Percentiles rank a stretch among this genome's conserved stretches.
Evolutionary conservation across 768 basidiomycete species (phyloP).

Genomic region (Podaxis mareebaensis): DNA sequence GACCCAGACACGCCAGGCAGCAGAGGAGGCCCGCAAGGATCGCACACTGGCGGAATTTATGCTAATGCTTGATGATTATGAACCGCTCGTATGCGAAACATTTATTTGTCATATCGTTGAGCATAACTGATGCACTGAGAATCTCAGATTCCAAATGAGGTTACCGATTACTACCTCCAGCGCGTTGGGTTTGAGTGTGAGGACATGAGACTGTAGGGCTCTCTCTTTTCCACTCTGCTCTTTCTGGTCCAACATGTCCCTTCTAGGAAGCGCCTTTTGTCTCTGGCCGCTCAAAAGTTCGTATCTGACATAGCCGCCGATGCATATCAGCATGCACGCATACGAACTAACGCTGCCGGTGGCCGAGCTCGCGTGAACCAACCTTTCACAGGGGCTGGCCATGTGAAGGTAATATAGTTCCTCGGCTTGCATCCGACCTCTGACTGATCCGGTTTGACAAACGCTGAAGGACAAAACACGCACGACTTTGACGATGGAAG

Average conservation of each 20-base stretch:
- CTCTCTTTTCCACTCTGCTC: neutral
- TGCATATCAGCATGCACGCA: slow-evolving; percentile 96
- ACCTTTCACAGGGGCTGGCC: slow-evolving; percentile 54
- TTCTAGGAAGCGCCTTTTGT: slow-evolving; percentile 86
- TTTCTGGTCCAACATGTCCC: neutral
- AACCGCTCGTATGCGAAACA: slow-evolving; percentile 70
- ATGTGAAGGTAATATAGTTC: slow-evolving; percentile 52
- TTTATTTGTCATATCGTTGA: neutral
- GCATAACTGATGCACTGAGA: slow-evolving; percentile 2
- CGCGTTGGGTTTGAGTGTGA: slow-evolving; percentile 95
- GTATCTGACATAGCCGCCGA: slow-evolving; percentile 96
- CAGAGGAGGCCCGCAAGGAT: slow-evolving; percentile 86
- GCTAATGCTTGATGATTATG: slow-evolving; percentile 95
- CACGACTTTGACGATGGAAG: slow-evolving; percentile 97
- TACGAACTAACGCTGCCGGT: slow-evolving; percentile 84
- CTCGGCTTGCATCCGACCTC: neutral
- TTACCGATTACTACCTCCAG: slow-evolving; percentile 97
- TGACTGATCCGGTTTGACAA: neutral
- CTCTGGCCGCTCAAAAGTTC: slow-evolving; percentile 96
- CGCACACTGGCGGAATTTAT: slow-evolving; percentile 90
- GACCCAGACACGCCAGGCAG: slow-evolving; percentile 61
- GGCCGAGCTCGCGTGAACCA: slow-evolving; percentile 69
- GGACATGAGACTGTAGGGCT: slow-evolving; percentile 78
- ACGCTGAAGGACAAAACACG: slow-evolving; percentile 76
- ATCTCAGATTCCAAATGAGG: slow-evolving; percentile 90